Evolutionary conservation across 2,329 filamentous ascomycete species (phyloP), one percentile per base, ranked within the genome.

Genomic region (Dothideomycetes sp.): DNA sequence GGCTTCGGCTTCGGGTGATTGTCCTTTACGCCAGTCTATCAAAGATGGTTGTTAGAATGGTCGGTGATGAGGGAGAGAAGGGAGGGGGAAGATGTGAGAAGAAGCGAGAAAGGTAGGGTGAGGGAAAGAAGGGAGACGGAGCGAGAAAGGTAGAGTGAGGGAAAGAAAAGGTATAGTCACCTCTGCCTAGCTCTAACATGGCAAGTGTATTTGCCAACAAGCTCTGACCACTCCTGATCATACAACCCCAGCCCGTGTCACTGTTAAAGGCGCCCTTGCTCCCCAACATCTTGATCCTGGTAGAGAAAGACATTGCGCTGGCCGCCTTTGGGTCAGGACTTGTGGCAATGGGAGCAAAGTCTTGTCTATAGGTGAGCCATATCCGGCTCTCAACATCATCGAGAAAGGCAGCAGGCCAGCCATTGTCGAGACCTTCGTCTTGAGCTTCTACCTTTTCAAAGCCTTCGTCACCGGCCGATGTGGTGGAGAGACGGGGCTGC

Each of bases 231-330:
- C 89, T 95, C 44, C 91, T 73, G 51, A 98, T 96, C 91, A 98
- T 98, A 56, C 91, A 98, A 0, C 91, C 91, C 87, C 93, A 98
- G 37, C 91, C 91, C 8, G 85, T 88, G 58, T 98, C 91, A 2
- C 86, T 89, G 9, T 85, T 83, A 61, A 96, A 98, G 4, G 84
- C 87, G 18, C 72, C 71, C 42, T 84, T 76, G 36, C 94, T 85
- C 9, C 77, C 73, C 4, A 96, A 65, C 53, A 86, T 82, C 53
- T 87, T 83, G 49, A 96, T 68, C 37, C 87, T 80, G 61, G 94
- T 89, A 2, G 84, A 70, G 42, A 96, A 75, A 3, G 85, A 93
- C 66, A 96, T 76, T 5, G 77, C 69, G 3, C 79, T 70, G 1
- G 69, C 58, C 11, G 85, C 82, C 52, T 79, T 79, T 1, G 83